Evolutionary conservation across 306 rosid species (phyloP).

Genomic region (Oemleria cerasiformis): DNA sequence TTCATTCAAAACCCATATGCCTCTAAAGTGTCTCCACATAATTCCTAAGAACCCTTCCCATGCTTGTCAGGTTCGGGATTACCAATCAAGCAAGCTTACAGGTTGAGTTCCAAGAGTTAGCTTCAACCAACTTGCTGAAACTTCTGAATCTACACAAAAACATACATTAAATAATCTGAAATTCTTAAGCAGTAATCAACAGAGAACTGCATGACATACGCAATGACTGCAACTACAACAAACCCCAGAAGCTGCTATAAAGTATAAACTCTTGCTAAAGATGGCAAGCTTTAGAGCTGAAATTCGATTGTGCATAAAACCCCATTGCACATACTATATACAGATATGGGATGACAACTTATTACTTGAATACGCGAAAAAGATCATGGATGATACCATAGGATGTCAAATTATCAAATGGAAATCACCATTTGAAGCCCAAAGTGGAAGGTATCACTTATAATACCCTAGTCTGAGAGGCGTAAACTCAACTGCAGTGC

Average conservation of each 20-base stretch:
- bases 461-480: neutral
- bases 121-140: conserved; percentile 41
- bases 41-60: conserved; percentile 37
- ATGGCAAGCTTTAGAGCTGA: neutral
- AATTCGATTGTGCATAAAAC: too few species aligned
- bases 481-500: neutral
- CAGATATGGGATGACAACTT: neutral
- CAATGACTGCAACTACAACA: neutral
- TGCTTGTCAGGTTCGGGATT: conserved; percentile 30
- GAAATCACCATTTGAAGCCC: neutral
- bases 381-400: neutral
- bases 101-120: conserved; percentile 31
- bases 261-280: neutral
- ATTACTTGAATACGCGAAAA: neutral
- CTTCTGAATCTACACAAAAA: conserved; percentile 55
- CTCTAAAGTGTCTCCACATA: conserved; percentile 29
- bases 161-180: conserved; percentile 24
- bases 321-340: neutral
- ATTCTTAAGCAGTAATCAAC: conserved; percentile 22
- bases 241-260: neutral
- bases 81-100: conserved; percentile 35
- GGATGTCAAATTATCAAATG: neutral
- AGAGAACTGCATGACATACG: neutral
- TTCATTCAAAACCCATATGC: conserved; percentile 28
- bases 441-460: neutral